Evolutionary conservation across 2,329 filamentous ascomycete genomes (phyloP), one percentile per base, ranked within the genome.

Genomic region (Hypomyces perniciosus): DNA sequence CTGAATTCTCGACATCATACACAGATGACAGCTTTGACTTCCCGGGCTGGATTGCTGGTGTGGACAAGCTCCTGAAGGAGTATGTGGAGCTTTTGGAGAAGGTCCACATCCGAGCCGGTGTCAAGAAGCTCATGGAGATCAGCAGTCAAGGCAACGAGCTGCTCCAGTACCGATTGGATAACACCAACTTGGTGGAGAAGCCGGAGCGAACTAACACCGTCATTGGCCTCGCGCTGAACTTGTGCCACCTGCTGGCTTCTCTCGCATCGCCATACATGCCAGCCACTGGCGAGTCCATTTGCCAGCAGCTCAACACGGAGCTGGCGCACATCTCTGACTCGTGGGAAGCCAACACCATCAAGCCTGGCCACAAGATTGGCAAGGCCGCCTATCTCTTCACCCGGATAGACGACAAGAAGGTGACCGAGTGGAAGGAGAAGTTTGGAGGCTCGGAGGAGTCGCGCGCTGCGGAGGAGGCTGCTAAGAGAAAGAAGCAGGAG

Each of bases 181-280:
- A 81, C 65, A 72, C 73, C 54, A 73, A 80, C 38, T 67, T 82
- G 26, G 69, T 72, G 3, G 77, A 79, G 33, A 68, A 80, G 57
- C 78, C 78, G 0, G 76, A 75, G 45, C 75, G 77, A 34, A 80
- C 77, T 53, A 70, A 72, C 34, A 74, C 76, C 6, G 77, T 82
- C n/a, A 77, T 95, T 48, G 86, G 88, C 50, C 75, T 90, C n/a
- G 88, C 86, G 1, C 75, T 95, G 54, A 95, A 95, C 71, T 81
- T 91, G 57, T 83, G 92, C 48, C 83, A 92, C 63, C 83, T 96
- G 31, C 78, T 95, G 44, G 88, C 90, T 26, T 84, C 82, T 48
- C 72, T 96, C 40, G 80, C 91, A 51, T 81, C 83, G 47, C 91
- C 91, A 0, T 96, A 92, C 71, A 88, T 96, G 77, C 90, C 90